Evolutionary conservation across 2,329 filamentous ascomycete genomes (phyloP), one percentile per base, ranked within the genome.

Genomic region (Fusarium lyarnte): DNA sequence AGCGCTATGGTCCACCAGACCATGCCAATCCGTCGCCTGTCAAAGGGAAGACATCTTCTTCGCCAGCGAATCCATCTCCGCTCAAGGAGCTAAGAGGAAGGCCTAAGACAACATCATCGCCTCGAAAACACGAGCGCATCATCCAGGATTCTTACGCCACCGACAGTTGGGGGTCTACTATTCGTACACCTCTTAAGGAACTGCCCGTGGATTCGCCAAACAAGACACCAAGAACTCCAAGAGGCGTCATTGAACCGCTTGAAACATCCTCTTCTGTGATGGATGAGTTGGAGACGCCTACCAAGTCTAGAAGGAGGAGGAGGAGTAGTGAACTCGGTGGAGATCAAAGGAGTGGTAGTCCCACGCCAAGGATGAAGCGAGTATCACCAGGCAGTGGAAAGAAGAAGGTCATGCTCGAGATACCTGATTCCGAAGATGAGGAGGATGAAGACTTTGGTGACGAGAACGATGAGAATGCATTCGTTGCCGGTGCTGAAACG

Each of bases 371-470:
- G 36, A 74, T 72, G 63, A 78, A 75, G 38, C 52, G 38, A 31
- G 66, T 70, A 21, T 72, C 76, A 6, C 68, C 76, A 12, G 63
- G 63, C 1, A 72, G 62, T 33, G 69, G 63, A 5, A 74, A 72
- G 39, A 72, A 70, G 35, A 71, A 46, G 21, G 70, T 63, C 7
- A 52, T 73, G 25, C 60, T 76, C 25, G 85, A 87, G 63, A 87
- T 88, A 35, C 84, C 86, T 1, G 86, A 88, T 65, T 87, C 86
- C 3, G 86, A 88, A 41, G 85, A 84, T 16, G 85, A 85, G 11
- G 74, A 79, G 12, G 79, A 79, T 2, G 73, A 77, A 4, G 76
- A 77, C 21, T 78, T 77, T 55, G 76, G 63, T 0, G 70, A 72
- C n/a, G 68, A 66, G n/a, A 55, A 74, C 10, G 66, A 38, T 4